A percentile compares a stretch with the other conserved stretches of the same genome.
These are phyloP conservation scores for Sistotremastrum niveocremeum DNA, from an alignment of 768 basidiomycete species.

Conservation along the genomic window DNA sequence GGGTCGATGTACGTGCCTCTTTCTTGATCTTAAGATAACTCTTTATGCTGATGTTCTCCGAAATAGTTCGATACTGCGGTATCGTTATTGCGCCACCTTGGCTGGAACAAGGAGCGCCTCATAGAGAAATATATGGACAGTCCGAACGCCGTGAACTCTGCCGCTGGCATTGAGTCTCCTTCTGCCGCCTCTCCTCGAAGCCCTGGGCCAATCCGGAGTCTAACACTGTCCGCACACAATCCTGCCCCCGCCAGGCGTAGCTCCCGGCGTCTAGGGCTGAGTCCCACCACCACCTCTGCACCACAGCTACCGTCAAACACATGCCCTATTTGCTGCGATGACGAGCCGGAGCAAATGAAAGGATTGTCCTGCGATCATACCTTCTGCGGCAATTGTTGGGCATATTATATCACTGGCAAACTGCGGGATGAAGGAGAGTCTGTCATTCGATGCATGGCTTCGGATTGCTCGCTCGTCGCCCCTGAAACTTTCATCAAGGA, in stretches of 20 bases:
- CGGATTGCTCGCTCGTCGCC: constrained; percentile 52
- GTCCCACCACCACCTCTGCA: constrained; percentile 14
- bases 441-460: constrained; percentile 66
- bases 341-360: constrained; percentile 44
- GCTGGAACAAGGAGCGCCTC: constrained; percentile 94
- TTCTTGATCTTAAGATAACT: background rate
- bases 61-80: constrained; percentile 53
- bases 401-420: constrained; percentile 64
- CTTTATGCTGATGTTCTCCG: constrained; percentile 1
- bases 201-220: constrained; percentile 23
- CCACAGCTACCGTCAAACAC: constrained; percentile 43
- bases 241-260: constrained; percentile 18
- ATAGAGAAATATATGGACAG: constrained; percentile 98
- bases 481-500: constrained; percentile 49
- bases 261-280: constrained; percentile 17
- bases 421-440: constrained; percentile 72
- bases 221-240: constrained; percentile 6
- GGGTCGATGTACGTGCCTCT: constrained; percentile 64
- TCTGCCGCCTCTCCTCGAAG: constrained; percentile 21
- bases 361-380: constrained; percentile 71
- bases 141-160: constrained; percentile 49
- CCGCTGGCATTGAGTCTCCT: constrained; percentile 54
- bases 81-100: constrained; percentile 66
- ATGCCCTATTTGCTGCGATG: constrained; percentile 92
- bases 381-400: constrained; percentile 81